Evolutionary conservation across 2,329 filamentous ascomycete genomes (phyloP).

Genomic region (Talaromyces islandicus): DNA sequence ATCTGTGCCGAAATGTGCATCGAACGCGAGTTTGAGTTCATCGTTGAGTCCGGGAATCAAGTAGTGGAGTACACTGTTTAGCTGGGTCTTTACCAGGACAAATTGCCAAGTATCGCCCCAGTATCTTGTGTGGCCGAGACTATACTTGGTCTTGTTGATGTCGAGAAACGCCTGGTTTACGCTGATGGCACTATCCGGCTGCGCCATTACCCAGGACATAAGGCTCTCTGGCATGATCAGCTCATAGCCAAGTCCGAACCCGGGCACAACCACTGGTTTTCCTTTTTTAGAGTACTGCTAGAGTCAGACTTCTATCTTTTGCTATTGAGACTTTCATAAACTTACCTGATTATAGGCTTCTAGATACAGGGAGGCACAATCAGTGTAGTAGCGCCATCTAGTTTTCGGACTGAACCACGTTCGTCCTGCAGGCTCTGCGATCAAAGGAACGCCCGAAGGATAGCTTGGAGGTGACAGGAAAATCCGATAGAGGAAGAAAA

Average conservation of each 20-base stretch:
- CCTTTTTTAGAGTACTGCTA: constrained; percentile 39
- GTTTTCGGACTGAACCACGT: background rate
- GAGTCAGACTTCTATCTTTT: background rate
- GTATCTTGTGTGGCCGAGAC: constrained; percentile 31
- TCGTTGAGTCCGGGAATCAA: constrained; percentile 17
- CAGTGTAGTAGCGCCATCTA: background rate
- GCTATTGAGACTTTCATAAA: background rate
- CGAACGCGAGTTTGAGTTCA: constrained; percentile 20
- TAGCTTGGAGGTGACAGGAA: constrained; percentile 1
- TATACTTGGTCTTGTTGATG: constrained; percentile 32
- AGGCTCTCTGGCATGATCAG: constrained; percentile 38
- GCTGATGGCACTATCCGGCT: constrained; percentile 35
- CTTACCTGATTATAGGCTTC: background rate
- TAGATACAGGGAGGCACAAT: background rate
- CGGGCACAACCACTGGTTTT: constrained; percentile 37
- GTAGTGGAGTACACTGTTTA: constrained; percentile 17
- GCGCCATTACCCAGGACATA: constrained; percentile 36
- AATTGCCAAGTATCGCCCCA: constrained; percentile 30
- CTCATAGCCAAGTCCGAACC: constrained; percentile 35
- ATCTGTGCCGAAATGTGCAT: constrained; percentile 18
- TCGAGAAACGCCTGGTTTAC: constrained; percentile 33
- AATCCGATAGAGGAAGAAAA: background rate
- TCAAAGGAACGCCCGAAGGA: background rate
- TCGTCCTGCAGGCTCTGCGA: background rate
- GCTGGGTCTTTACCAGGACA: constrained; percentile 14